Evolutionary conservation across 768 basidiomycete species (phyloP), one percentile per base, ranked within the genome.

Genomic region (Chalciporus piperatus): DNA sequence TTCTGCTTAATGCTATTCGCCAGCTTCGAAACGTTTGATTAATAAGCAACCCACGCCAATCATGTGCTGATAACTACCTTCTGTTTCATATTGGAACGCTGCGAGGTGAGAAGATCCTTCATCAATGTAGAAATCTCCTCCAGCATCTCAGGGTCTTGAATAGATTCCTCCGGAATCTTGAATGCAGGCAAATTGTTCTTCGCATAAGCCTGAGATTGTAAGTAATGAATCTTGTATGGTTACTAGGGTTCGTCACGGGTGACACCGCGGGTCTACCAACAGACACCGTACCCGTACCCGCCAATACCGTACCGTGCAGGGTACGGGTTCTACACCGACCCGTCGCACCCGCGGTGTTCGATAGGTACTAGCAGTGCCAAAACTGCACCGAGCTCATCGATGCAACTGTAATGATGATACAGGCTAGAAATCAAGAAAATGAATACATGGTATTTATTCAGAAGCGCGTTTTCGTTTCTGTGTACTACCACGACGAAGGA

Each of bases 261-360:
- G 35, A 27, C 16, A 25, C 42, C 23, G 35, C 7, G 41, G 35
- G 19, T 16, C 17, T 11, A 16, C 41, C 35, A 38, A 17, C 4
- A 16, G 19, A 43, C 23, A 50, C 41, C 35, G 13, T 38, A 44
- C 42, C 48, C 35, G 7, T 38, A 38, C 35, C 48, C 41, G 14
- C 30, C 16, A 35, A 48, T n/a, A 48, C 40, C 14, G 9, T 40
- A 48, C 39, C 47, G 20, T 13, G 5, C 22, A 19, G 17, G 47
- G 47, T 48, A 48, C 3, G 47, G 47, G 47, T 47, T 13, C n/a
- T 25, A 47, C 47, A 48, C 47, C 39, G 17, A 48, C 25, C 47
- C 19, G 28, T 25, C 25, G 7, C 25, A 25, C 25, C 25, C 25
- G 25, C 25, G 25, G 25, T 25, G 25, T 25, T 25, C 25, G 25